Conservation (phyloP, 2,329 filamentous ascomycete species). For the Alternaria viburni region DNA sequence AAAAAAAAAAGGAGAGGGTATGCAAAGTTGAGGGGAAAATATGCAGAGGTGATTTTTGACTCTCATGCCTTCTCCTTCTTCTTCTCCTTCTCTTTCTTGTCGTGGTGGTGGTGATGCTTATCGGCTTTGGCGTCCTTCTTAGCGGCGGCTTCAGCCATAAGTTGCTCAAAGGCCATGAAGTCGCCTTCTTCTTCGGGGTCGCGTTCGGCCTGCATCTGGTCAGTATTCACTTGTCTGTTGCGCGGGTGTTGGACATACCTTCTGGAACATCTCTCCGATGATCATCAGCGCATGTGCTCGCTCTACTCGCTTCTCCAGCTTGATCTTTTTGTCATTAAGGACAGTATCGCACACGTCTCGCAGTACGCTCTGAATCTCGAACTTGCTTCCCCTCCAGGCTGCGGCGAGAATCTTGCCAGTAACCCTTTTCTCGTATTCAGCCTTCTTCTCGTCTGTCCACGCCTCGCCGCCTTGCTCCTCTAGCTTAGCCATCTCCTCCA, state of each 20-base stretch:
- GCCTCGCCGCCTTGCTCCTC: slow-evolving; percentile 95
- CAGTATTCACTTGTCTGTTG: neutral
- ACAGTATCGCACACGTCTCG: slow-evolving; percentile 92
- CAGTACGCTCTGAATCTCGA: slow-evolving; percentile 95
- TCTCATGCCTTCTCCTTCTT: slow-evolving; percentile 33
- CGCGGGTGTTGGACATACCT: slow-evolving; percentile 62
- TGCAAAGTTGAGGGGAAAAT: neutral
- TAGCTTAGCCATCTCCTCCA: slow-evolving; percentile 98
- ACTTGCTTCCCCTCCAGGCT: slow-evolving; percentile 94
- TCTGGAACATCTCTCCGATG: slow-evolving; percentile 85
- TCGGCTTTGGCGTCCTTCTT: slow-evolving; percentile 89
- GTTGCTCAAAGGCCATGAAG: slow-evolving; percentile 97
- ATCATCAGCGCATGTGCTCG: slow-evolving; percentile 88
- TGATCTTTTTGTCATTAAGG: slow-evolving; percentile 78
- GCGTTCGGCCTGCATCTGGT: slow-evolving; percentile 71
- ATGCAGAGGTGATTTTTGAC: neutral
- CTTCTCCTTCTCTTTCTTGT: slow-evolving; percentile 42
- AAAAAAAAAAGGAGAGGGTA: slow-evolving; percentile 10
- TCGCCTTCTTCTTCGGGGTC: slow-evolving; percentile 96
- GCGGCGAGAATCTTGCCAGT: slow-evolving; percentile 98
- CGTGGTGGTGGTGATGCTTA: slow-evolving; percentile 67
- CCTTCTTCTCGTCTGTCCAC: slow-evolving; percentile 97
- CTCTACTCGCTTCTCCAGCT: slow-evolving; percentile 84
- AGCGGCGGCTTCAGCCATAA: slow-evolving; percentile 93
- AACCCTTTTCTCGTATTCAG: slow-evolving; percentile 92